Conservation (phyloP, 2,329 filamentous ascomycete genomes). For the Reticulascus tulasneorum region DNA sequence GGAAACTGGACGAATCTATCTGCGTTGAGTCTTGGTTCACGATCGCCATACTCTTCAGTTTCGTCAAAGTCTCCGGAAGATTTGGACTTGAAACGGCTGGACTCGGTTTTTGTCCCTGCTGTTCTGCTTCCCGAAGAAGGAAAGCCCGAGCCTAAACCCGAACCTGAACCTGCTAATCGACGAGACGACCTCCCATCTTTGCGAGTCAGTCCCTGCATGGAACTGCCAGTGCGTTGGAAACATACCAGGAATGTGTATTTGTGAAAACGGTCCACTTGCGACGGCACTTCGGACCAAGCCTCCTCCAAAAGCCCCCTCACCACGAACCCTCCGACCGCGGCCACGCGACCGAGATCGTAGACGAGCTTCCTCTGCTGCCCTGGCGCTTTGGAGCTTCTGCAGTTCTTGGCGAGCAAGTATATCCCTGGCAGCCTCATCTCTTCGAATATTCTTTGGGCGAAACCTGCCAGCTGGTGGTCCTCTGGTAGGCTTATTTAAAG, state of each 20-base stretch:
- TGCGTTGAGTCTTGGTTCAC: slow-evolving; percentile 51
- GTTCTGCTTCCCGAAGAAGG: slow-evolving; percentile 20
- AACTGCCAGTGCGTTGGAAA: too few species aligned
- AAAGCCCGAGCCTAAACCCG: slow-evolving; percentile 21
- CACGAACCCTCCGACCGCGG: slow-evolving; percentile 38
- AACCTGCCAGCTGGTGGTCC: slow-evolving; percentile 37
- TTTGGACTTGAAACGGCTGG: too few species aligned
- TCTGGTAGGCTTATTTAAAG: slow-evolving; percentile 29
- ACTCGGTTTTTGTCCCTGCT: slow-evolving; percentile 31
- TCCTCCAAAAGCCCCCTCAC: slow-evolving; percentile 40
- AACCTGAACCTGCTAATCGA: slow-evolving; percentile 12
- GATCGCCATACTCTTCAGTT: slow-evolving; percentile 23
- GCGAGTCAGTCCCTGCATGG: background rate
- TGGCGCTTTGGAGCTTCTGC: slow-evolving; percentile 32
- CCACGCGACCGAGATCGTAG: slow-evolving; percentile 14
- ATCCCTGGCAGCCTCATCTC: slow-evolving; percentile 48
- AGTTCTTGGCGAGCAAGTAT: slow-evolving; percentile 40
- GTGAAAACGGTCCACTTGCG: slow-evolving; percentile 36
- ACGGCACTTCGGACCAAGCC: slow-evolving; percentile 28
- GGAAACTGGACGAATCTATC: slow-evolving; percentile 47
- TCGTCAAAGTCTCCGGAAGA: slow-evolving; percentile 35
- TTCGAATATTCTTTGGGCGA: slow-evolving; percentile 43
- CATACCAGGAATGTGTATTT: slow-evolving; percentile 14
- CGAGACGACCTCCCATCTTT: slow-evolving; percentile 12
- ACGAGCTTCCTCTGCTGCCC: slow-evolving; percentile 15